These are phyloP conservation scores for Cadophora malorum DNA, from an alignment of 2,329 filamentous ascomycete species.

Conservation along the genomic window DNA sequence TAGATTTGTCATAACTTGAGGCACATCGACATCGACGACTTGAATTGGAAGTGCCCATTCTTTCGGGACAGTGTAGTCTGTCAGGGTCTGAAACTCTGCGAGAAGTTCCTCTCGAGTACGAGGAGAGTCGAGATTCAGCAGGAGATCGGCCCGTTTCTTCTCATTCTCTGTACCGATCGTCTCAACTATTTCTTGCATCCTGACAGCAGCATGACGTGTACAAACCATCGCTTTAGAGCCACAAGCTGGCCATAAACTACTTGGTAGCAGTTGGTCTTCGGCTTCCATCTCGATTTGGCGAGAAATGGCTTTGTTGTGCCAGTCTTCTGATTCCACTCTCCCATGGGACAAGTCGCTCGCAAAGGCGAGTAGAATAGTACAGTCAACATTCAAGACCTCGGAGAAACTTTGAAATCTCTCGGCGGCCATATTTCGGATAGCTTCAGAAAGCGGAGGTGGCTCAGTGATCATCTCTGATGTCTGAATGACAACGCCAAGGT, in stretches of 20 bases:
- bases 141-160: constrained; percentile 59
- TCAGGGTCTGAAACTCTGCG: constrained; percentile 52
- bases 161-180: constrained; percentile 65
- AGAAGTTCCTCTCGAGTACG: constrained; percentile 42
- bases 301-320: constrained; percentile 43
- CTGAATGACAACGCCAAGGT: constrained; percentile 50
- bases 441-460: constrained; percentile 32
- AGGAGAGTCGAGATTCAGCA: constrained; percentile 51
- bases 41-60: constrained; percentile 64
- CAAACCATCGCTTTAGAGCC: constrained; percentile 60
- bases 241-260: constrained; percentile 67
- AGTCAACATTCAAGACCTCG: constrained; percentile 60
- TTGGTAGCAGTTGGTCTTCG: constrained; percentile 62
- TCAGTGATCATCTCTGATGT: constrained; percentile 40
- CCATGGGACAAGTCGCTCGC: constrained; percentile 65
- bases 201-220: constrained; percentile 64
- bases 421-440: constrained; percentile 46
- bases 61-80: constrained; percentile 59
- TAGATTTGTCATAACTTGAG: constrained; percentile 47
- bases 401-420: constrained; percentile 50
- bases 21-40: constrained; percentile 55
- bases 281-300: constrained; percentile 68
- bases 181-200: constrained; percentile 69
- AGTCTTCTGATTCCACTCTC: constrained; percentile 42
- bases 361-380: constrained; percentile 70